Evolutionary conservation across 139 green algal species (phyloP).

Genomic region (Desmodesmus armatus): DNA sequence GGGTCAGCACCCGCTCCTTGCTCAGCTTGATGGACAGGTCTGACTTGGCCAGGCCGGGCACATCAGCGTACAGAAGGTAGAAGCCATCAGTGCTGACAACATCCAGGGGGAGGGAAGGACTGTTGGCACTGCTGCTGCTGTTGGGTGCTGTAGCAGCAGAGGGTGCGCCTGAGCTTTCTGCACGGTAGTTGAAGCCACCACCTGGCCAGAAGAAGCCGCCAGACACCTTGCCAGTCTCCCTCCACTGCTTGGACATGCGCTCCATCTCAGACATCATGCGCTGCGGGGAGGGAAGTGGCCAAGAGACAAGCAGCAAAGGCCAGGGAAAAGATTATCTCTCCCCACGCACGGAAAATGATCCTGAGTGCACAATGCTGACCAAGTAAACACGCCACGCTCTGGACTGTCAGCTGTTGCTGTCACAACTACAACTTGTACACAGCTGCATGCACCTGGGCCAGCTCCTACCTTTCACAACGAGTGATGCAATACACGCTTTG

Average conservation of each 20-base stretch:
- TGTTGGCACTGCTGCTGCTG: not conserved
- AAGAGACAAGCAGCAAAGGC: not conserved
- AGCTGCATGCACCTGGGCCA: not conserved
- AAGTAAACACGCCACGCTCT: not conserved
- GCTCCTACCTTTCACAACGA: not conserved
- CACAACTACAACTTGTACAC: not conserved
- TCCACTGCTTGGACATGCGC: constrained; percentile 33
- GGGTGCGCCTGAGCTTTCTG: not conserved
- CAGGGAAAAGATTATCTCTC: too few relatives aligned
- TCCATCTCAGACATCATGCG: constrained; percentile 20
- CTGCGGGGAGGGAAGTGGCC: not conserved
- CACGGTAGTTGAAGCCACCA: not conserved
- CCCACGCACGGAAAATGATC: not conserved
- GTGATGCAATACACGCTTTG: not conserved
- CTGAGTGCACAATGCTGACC: not conserved
- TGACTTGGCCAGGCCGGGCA: constrained; percentile 38
- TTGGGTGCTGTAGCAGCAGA: not conserved
- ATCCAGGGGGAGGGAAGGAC: constrained; percentile 2
- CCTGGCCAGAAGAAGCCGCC: constrained; percentile 34
- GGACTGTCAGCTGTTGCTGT: not conserved
- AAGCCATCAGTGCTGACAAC: constrained; percentile 10
- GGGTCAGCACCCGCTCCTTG: constrained; percentile 28
- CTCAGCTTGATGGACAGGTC: constrained; percentile 40
- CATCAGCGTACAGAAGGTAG: constrained; percentile 45
- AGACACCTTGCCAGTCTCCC: not conserved